Evolutionary conservation across 768 basidiomycete species (phyloP), one percentile per base, ranked within the genome.

Genomic region (Kwoniella mangroviensis): DNA sequence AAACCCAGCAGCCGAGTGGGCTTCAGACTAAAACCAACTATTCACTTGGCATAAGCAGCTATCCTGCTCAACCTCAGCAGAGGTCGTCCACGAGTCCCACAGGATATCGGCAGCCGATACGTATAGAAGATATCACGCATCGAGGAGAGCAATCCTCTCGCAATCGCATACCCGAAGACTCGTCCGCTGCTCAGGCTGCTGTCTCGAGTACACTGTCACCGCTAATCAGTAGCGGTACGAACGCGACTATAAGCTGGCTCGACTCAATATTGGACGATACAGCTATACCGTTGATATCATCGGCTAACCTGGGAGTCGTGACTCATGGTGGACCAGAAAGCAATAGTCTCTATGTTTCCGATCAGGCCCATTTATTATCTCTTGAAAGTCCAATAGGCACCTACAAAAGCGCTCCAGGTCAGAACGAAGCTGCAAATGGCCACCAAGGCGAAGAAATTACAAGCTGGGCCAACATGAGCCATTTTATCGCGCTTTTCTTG

Each of bases 401-500:
- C 17, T 62, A n/a, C 17, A 67, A 5, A 45, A 52, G 26, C 53
- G 17, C 57, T 10, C n/a, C 68, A 11, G 68, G n/a, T 40, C 40
- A 60, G 6, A 34, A 0, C 34, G 34, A 34, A 34, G 12, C 42
- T 12, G 59, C 41, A 68, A n/a, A 21, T 13, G 43, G 57, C 57
- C 49, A 60, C 78, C 75, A 0, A 77, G 77, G 65, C 28, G 79
- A 80, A 49, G 77, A 80, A 52, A 66, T 80, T 4, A 74, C 77
- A 10, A 70, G 53, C 26, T 80, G 79, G 79, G 68, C 79, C 3
- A 74, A 80, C 56, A 76, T 80, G 21, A 70, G 67, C 5, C 74
- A 78, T 52, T 80, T 76, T 60, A 76, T 78, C 57, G 73, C 75
- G 43, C 68, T 80, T 17, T 80, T 78, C 69, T 51, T 80, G 43